Conservation (phyloP, 768 basidiomycete species). For the Pluteus cervinus region DNA sequence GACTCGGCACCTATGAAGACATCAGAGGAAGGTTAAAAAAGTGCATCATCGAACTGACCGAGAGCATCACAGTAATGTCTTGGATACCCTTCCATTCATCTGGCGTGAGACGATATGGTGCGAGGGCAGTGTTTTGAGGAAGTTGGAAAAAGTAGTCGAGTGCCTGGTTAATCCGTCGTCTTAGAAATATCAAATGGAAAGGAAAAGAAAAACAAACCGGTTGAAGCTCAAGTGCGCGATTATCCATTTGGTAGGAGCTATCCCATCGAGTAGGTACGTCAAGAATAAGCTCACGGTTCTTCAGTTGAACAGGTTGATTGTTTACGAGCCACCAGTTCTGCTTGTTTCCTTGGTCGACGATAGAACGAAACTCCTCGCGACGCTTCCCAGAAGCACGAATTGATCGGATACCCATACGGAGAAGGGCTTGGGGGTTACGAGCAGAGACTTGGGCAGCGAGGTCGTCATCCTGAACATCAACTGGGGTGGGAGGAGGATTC, state of each 20-base stretch:
- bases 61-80: not conserved
- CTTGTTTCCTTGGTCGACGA: not conserved
- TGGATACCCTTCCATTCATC: slow-evolving; percentile 1
- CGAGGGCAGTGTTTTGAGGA: not conserved
- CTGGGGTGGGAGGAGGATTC: too few species aligned
- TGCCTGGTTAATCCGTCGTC: not conserved
- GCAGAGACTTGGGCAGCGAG: too few species aligned
- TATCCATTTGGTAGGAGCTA: not conserved
- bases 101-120: not conserved
- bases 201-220: slow-evolving; percentile 3
- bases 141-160: not conserved
- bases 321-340: not conserved
- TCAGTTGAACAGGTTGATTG: not conserved
- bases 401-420: not conserved
- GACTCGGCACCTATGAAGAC: slow-evolving; percentile 1
- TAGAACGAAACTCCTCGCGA: not conserved
- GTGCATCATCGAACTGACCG: not conserved
- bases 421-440: not conserved
- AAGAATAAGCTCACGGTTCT: not conserved
- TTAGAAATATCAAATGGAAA: too few species aligned
- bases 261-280: slow-evolving; percentile 7
- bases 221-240: not conserved
- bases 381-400: not conserved
- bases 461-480: too few species aligned
- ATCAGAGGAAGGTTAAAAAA: not conserved